Evolutionary conservation across 2,329 filamentous ascomycete genomes (phyloP), one percentile per base, ranked within the genome.

Genomic region (Scytalidium lignicola): DNA sequence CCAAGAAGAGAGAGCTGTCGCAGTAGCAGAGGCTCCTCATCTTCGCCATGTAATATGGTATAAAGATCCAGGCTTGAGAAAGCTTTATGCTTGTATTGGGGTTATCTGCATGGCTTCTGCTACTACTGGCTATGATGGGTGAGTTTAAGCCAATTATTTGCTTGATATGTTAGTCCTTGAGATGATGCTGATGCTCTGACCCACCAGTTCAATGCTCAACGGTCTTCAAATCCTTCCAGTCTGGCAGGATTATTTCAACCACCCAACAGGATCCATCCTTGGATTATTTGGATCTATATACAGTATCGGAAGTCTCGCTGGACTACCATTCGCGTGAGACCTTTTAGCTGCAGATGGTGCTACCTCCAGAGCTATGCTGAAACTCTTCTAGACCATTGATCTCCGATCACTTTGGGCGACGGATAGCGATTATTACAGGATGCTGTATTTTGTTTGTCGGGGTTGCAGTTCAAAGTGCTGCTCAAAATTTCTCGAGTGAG

Each of bases 51-150:
- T 82, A 19, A 73, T 65, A 48, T 83, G 80, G 80, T 75, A 70
- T 52, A 71, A 67, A 57, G 76, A 82, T 55, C 76, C 77, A 32
- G 75, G 80, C 58, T 65, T 83, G 47, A 70, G 79, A 47, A 76
- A 71, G 60, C 72, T 82, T 9, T 82, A 82, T 59, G 70, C 70
- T 45, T 72, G 74, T 61, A 70, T 70, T 51, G 64, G 71, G 18
- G 72, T 82, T 51, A 69, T 84, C 50, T 78, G 79, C 63, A 67
- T 83, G 49, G 79, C 77, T 12, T 82, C 79, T 28, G 79, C 79
- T 40, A 82, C 79, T 23, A 82, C 78, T 7, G 79, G 79, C 46
- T 83, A 82, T 60, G 80, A 84, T 65, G 78, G 79, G 69, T 71
- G 66, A 52, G 69, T 48, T 13, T 13, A 9, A 37, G 5, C 15